Base-by-base conservation (phyloP, 352 stramenopile genomes). In the Phytophthora melonis region DNA sequence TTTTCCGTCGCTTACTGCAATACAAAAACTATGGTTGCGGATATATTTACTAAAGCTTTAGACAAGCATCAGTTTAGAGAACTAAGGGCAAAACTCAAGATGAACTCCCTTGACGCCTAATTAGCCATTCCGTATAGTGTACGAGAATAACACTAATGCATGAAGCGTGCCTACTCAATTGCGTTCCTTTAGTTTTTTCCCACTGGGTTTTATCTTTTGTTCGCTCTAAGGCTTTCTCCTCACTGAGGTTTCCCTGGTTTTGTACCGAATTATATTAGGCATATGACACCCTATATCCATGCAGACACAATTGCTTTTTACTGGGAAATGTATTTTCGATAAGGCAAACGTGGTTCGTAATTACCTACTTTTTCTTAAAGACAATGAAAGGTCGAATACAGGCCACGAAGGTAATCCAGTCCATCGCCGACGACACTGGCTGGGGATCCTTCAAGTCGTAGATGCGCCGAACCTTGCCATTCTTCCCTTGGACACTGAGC, bases 31-130 rank as follows among this genome's bases (percentile, higher is more conserved):
- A 78, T 79, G 68, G 25, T 64, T 10, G 73, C 68, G 50, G 77
- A 80, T 58, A 82, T 82, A 6, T 71, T 80, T 55, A 83, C 72
- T 18, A 78, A 80, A 58, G 34, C 55, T 27, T 47, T 77, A 30
- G 36, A 55, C 39, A 80, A 75, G 32, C 59, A 61, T 32, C 49
- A 53, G 21, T 61, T 68, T 21, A 54, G 36, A 58, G 30, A 57
- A 30, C 54, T 63, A 34, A 56, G 63, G 9, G 9, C 45, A n/a
- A 61, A 36, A n/a, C 52, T 62, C 11, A 49, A 14, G 19, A 56
- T 68, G 18, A 21, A 56, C 57, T 32, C 50, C 39, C 27, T 62
- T 47, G 14, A 58, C 0, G 55, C 55, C 34, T 11, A 61, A 61
- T 61, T 34, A 34, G 30, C 9, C 43, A 34, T 32, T 19, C 50